These are phyloP conservation scores for Stemphylium vesicarium DNA, from an alignment of 2,329 filamentous ascomycete genomes.

Conservation along the genomic window DNA sequence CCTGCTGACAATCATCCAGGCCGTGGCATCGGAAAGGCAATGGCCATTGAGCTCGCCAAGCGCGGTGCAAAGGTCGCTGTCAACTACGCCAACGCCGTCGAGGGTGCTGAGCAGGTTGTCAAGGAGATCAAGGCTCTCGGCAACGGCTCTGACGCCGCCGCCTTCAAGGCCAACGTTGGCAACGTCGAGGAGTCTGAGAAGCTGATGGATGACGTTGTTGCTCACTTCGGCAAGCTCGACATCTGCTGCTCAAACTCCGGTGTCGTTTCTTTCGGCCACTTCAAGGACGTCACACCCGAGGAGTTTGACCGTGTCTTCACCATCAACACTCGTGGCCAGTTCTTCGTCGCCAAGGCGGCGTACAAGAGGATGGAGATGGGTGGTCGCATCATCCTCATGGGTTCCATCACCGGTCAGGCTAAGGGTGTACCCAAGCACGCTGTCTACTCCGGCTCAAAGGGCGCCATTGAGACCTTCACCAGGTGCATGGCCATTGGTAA, in stretches of 20 bases:
- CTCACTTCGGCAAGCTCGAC: slow-evolving; percentile 70
- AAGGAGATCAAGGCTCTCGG: slow-evolving; percentile 67
- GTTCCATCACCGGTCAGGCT: slow-evolving; percentile 63
- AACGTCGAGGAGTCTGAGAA: slow-evolving; percentile 67
- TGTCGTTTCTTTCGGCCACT: slow-evolving; percentile 60
- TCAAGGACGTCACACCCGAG: slow-evolving; percentile 61
- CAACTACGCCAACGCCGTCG: slow-evolving; percentile 70
- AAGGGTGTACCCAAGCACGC: slow-evolving; percentile 63
- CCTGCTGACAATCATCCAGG: slow-evolving; percentile 49
- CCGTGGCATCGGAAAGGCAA: slow-evolving; percentile 70
- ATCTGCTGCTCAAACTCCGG: slow-evolving; percentile 74
- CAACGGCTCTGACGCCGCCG: slow-evolving; percentile 66
- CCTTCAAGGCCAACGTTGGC: slow-evolving; percentile 72
- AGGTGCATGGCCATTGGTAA: slow-evolving; percentile 60
- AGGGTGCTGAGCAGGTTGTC: slow-evolving; percentile 70
- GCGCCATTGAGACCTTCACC: slow-evolving; percentile 61
- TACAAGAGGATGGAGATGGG: slow-evolving; percentile 61
- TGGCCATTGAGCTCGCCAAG: slow-evolving; percentile 69
- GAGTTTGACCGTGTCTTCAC: slow-evolving; percentile 65
- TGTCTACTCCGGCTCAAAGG: slow-evolving; percentile 61
- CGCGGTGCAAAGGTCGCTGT: slow-evolving; percentile 71
- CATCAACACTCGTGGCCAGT: slow-evolving; percentile 68
- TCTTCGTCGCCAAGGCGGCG: slow-evolving; percentile 66
- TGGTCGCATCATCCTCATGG: slow-evolving; percentile 62
- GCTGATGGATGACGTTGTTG: slow-evolving; percentile 68